These are phyloP conservation scores for Trichoderma citrinoviride DNA, from an alignment of 2,329 filamentous ascomycete genomes.

Conservation along the genomic window DNA sequence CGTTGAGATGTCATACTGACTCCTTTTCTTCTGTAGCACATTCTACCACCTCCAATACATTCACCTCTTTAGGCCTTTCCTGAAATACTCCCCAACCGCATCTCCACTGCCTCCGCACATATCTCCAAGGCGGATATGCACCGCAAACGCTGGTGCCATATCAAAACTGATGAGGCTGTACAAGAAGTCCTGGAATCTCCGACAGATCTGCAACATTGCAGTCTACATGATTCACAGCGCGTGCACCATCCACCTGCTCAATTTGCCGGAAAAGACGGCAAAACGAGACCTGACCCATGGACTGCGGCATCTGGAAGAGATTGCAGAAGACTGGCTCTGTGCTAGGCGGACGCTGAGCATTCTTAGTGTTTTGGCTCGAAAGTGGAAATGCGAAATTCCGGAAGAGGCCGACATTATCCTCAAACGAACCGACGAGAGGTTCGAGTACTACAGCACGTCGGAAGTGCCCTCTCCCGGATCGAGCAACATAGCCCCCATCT, in stretches of 20 bases:
- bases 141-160: constrained; percentile 81
- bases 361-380: constrained; percentile 77
- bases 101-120: constrained; percentile 85
- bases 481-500: constrained; percentile 30
- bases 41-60: constrained; percentile 96
- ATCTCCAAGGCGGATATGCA: constrained; percentile 86
- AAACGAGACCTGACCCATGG: constrained; percentile 87
- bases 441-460: constrained; percentile 65
- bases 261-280: constrained; percentile 88
- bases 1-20: constrained; percentile 26
- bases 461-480: constrained; percentile 57
- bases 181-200: constrained; percentile 84
- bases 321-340: constrained; percentile 91
- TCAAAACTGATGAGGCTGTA: constrained; percentile 94
- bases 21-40: constrained; percentile 62
- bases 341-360: constrained; percentile 83
- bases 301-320: constrained; percentile 88
- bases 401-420: constrained; percentile 77
- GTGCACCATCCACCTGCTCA: constrained; percentile 90
- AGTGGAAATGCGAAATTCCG: constrained; percentile 85
- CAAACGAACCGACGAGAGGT: constrained; percentile 75
- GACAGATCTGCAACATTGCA: constrained; percentile 93
- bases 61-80: constrained; percentile 89
- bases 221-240: constrained; percentile 95
- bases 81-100: constrained; percentile 79